Base-by-base conservation (phyloP, 1,139 yeast species). In the Candida anutae region DNA sequence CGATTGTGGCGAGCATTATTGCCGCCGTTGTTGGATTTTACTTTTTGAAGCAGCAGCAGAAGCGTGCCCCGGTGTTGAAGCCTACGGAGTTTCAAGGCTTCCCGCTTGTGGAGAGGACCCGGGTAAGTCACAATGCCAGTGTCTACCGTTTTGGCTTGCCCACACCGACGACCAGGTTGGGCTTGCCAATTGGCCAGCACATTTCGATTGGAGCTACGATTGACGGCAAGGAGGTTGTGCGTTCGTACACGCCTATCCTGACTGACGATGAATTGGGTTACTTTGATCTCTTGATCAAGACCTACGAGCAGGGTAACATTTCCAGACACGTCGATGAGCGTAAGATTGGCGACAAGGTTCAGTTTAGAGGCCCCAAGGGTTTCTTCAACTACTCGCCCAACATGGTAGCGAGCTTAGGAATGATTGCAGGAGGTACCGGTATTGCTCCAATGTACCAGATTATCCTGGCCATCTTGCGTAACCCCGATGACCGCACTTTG, bases 161-260 rank as follows among this genome's bases (percentile, higher is more conserved):
- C 29, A 69, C 70, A 37, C 67, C 79, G 22, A 66, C 75, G 28
- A 93, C 83, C 51, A 65, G 76, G 28, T 69, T 90, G 37, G 96
- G 96, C 5, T 70, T 90, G 43, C 97, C 97, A 31, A 82, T 87
- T 49, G 98, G 98, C 31, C 97, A 90, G 61, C 95, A 87, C 52
- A 78, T 87, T 47, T 71, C 83, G 26, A 76, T 84, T 45, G 74
- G 78, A 20, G 90, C 94, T 25, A 64, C 60, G 27, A 74, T 81
- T 44, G 69, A 73, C 41, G 96, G 82, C 34, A 85, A 85, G 61
- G 94, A 84, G 48, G 69, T 88, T 33, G 77, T 84, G 30, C 75
- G 96, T 53, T 84, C 95, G 8, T 90, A 90, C 62, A 90, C 98
- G 5, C 98, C 98, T 29, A 81, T 88, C 39, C 79, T 95, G 18